Conservation (phyloP, 1,139 yeast species). For the Zygosaccharomyces pseudobailii region DNA sequence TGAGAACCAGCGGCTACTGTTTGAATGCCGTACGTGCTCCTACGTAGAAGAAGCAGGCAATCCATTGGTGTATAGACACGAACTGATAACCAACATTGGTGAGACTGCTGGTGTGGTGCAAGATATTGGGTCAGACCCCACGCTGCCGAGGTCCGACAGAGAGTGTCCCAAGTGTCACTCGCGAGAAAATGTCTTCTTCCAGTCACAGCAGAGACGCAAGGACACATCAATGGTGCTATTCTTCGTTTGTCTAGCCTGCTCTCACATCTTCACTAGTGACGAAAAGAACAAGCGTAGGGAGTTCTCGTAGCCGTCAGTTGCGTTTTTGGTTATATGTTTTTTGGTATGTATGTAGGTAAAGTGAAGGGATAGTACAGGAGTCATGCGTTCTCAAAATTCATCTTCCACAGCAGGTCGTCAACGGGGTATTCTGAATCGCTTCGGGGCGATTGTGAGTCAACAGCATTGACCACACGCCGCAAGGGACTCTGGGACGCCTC, state of each 20-base stretch:
- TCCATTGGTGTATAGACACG: constrained; percentile 88
- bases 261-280: constrained; percentile 56
- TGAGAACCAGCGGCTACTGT: constrained; percentile 59
- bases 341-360: constrained; percentile 3
- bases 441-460: constrained; percentile 1
- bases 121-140: constrained; percentile 94
- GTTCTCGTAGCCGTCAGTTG: constrained; percentile 15
- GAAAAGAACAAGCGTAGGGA: constrained; percentile 35
- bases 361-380: constrained; percentile 6
- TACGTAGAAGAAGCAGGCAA: constrained; percentile 90
- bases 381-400: constrained; percentile 4
- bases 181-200: constrained; percentile 92
- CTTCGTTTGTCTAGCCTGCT: constrained; percentile 86
- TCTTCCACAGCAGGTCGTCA: constrained; percentile 8
- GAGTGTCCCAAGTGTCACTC: constrained; percentile 88
- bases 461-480: constrained; percentile 1
- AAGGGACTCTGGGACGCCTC: constrained; percentile 1
- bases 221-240: constrained; percentile 95
- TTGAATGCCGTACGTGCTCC: constrained; percentile 92
- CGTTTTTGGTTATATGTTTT: not conserved
- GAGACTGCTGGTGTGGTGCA: constrained; percentile 98
- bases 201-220: constrained; percentile 88
- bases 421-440: constrained; percentile 3
- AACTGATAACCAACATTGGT: constrained; percentile 75
- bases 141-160: constrained; percentile 88